Base-by-base conservation (phyloP, 2,329 filamentous ascomycete genomes). In the Penicillium hesseltinei region DNA sequence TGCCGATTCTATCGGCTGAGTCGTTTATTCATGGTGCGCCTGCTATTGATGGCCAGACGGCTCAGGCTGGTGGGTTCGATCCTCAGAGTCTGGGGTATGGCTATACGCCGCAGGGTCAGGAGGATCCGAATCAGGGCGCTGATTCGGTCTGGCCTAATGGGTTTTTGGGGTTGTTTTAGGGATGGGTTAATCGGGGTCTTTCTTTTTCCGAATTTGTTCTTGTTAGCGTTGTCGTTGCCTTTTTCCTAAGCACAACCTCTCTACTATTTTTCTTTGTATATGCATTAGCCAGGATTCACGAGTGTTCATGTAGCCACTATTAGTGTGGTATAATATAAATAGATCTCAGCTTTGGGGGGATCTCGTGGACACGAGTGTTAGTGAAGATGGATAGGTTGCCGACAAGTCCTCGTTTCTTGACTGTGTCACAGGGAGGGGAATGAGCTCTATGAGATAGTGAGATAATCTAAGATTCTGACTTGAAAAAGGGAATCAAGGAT, bases 151-250 rank as follows among this genome's bases (percentile, higher is more conserved):
- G 62, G 59, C 46, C 62, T 36, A 60, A 62, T 54, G 60, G 61
- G 5, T 65, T 66, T 43, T 47, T 66, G 47, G 62, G 62, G 15
- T 38, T 67, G 27, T 63, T 66, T 38, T 63, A 62, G 46, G 15
- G 17, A 9, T 15, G 4, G 1, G 5, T 10, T 38, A 9, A 47
- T 13, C 4, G 17, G n/a, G n/a, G 31, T 10, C 7, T 49, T 15
- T 35, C 19, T 27, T 4, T 38, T 36, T 0, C n/a, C 15, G 19
- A 4, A 29, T 33, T 35, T 33, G 31, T 56, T 31, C 17, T 31
- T 40, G 7, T 51, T 51, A 56, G 46, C 40, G 52, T 47, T 38
- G 9, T 21, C 6, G n/a, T 19, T 51, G 5, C 4, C 19, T 15
- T 17, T 38, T 25, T 19, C 19, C 21, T 49, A 17, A 29, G 9